Percentiles rank a stretch among this genome's conserved stretches.
These are phyloP conservation scores for Malus hybrid DNA, from an alignment of 331 rosid genomes.

Conservation along the genomic window DNA sequence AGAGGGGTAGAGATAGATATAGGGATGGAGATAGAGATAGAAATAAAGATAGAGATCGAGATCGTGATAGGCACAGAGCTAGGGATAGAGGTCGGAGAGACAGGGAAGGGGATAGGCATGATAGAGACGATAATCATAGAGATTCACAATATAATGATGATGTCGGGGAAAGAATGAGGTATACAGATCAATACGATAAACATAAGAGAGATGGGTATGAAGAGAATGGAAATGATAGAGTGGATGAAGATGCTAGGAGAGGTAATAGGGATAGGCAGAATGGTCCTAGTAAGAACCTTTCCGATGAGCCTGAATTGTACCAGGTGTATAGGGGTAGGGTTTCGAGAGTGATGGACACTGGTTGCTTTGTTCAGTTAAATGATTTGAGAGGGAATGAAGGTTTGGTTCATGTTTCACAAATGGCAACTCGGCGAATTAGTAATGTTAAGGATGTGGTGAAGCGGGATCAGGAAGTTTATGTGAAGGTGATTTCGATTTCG, in stretches of 20 bases:
- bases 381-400: constrained; percentile 81
- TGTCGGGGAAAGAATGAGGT: constrained; percentile 40
- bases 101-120: constrained; percentile 2
- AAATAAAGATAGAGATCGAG: not conserved
- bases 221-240: constrained; percentile 30
- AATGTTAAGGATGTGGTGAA: constrained; percentile 81
- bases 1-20: constrained; percentile 9
- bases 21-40: constrained; percentile 3
- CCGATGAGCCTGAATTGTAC: constrained; percentile 61
- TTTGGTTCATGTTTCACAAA: constrained; percentile 79
- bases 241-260: constrained; percentile 19
- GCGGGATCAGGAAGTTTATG: constrained; percentile 76
- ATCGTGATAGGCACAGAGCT: not conserved
- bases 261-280: constrained; percentile 25
- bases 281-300: constrained; percentile 7
- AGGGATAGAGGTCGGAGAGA: constrained; percentile 9
- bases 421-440: constrained; percentile 53
- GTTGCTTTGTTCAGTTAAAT: constrained; percentile 69
- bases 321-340: constrained; percentile 74
- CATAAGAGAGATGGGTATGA: constrained; percentile 35
- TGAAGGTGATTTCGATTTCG: constrained; percentile 65
- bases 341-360: constrained; percentile 74
- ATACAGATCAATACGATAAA: constrained; percentile 25
- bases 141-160: constrained; percentile 28
- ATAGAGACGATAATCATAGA: constrained; percentile 20